Conservation (phyloP, 129 eudicot species). For the Tagetes erecta region DNA sequence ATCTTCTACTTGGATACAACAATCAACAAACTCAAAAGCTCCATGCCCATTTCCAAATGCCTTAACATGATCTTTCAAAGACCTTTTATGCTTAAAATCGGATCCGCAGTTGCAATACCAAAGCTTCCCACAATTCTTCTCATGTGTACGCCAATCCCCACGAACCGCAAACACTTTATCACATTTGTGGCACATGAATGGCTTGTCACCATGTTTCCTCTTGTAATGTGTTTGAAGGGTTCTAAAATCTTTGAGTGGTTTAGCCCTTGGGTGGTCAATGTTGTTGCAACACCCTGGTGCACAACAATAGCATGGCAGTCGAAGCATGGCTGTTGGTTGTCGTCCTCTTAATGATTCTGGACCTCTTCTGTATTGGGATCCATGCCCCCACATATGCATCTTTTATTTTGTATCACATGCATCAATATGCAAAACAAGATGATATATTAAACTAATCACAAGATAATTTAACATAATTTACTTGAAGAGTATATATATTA, state of each 20-base stretch:
- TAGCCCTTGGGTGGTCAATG: constrained; percentile 80
- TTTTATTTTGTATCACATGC: constrained; percentile 3
- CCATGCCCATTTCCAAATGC: constrained; percentile 80
- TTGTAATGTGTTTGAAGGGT: constrained; percentile 88
- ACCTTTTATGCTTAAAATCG: constrained; percentile 83
- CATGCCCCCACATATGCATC: constrained; percentile 99
- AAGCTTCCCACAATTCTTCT: constrained; percentile 73
- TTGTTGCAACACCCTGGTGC: constrained; percentile 82
- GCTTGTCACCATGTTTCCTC: constrained; percentile 69
- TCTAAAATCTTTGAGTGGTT: constrained; percentile 74
- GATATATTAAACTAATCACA: constrained; percentile 10
- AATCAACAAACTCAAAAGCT: constrained; percentile 36
- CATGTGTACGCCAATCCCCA: constrained; percentile 79
- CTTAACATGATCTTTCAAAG: constrained; percentile 73
- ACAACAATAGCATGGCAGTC: constrained; percentile 80
- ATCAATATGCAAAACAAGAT: constrained; percentile 3
- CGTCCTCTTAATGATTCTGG: constrained; percentile 72
- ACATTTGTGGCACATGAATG: constrained; percentile 65
- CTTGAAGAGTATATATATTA: not conserved
- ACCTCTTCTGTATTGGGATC: constrained; percentile 77
- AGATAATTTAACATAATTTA: not conserved
- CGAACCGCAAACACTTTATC: constrained; percentile 72
- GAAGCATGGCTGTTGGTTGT: constrained; percentile 58
- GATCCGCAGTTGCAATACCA: constrained; percentile 85
- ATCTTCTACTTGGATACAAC: constrained; percentile 26